Base-by-base conservation (phyloP, 345 rosid species). In the Zanthoxylum bungeanum region DNA sequence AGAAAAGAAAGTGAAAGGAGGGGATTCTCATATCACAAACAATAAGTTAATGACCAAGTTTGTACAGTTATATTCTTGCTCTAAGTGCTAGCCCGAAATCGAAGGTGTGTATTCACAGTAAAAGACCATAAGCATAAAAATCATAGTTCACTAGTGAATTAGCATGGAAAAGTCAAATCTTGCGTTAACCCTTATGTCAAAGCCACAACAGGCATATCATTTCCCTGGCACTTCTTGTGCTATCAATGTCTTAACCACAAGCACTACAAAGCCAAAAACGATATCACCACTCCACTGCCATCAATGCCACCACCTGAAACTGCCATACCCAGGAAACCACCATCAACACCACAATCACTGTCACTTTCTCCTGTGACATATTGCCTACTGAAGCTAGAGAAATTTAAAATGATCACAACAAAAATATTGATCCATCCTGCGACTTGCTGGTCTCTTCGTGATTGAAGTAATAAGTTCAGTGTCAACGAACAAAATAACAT, bases 11-110 rank as follows among this genome's bases (percentile, higher is more conserved):
- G 60, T 8, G 27, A 21, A 42, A 37, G 19, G 22, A 40, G 21
- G 10, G 47, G 60, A 66, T 68, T 22, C 30, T 61, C 51, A 10
- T 49, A 1, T 14, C 42, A 44, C 37, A 66, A 30, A 39, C 50
- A 66, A n/a, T 19, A 46, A n/a, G 69, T 68, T 68, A 55, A 42
- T 39, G 27, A 53, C 50, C 4, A 31, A 55, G 60, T 68, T 2
- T 60, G 40, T 65, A 47, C 25, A 9, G 21, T 49, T 30, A 10
- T 66, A n/a, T n/a, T n/a, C n/a, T n/a, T n/a, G n/a, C n/a, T n/a
- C n/a, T n/a, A n/a, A n/a, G n/a, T n/a, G n/a, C n/a, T n/a, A n/a
- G n/a, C n/a, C n/a, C n/a, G n/a, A n/a, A n/a, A n/a, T n/a, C n/a
- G n/a, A n/a, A n/a, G n/a, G n/a, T n/a, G n/a, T n/a, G n/a, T n/a